Evolutionary conservation across 2,329 filamentous ascomycete genomes (phyloP).

Genomic region (Penicillium sp.): DNA sequence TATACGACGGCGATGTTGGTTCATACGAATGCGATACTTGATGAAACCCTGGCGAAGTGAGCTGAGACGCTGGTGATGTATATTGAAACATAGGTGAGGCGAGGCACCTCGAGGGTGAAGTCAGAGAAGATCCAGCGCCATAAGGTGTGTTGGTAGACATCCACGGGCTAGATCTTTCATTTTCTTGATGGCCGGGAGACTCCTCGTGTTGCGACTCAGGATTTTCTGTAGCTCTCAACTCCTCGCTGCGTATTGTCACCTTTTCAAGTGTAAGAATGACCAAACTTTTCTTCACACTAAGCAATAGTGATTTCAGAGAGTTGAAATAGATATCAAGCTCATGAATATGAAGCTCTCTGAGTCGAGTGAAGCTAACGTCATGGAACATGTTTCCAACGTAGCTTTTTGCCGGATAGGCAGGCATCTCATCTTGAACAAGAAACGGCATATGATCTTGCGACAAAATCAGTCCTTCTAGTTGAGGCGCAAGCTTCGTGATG

Average conservation of each 20-base stretch:
- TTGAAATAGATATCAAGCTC: constrained; percentile 10
- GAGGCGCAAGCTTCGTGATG: too few species aligned
- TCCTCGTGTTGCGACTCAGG: neutral
- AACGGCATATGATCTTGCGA: too few species aligned
- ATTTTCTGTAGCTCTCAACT: neutral
- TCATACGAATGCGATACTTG: neutral
- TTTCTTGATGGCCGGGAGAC: neutral
- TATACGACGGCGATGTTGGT: neutral
- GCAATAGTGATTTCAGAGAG: neutral
- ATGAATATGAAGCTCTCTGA: too few species aligned
- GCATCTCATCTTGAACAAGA: too few species aligned
- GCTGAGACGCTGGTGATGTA: neutral
- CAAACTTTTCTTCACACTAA: neutral
- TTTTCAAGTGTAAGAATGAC: neutral
- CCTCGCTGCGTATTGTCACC: neutral
- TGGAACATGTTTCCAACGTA: too few species aligned
- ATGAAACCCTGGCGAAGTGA: neutral
- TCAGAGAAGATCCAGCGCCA: too few species aligned
- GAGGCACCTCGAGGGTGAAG: too few species aligned
- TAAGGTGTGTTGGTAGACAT: neutral
- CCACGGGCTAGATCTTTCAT: neutral
- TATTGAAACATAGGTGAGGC: neutral
- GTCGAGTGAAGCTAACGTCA: too few species aligned
- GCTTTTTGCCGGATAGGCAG: too few species aligned
- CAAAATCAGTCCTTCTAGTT: too few species aligned